These are phyloP conservation scores for Fusarium proliferatum DNA, from an alignment of 2,329 filamentous ascomycete species.

Conservation along the genomic window DNA sequence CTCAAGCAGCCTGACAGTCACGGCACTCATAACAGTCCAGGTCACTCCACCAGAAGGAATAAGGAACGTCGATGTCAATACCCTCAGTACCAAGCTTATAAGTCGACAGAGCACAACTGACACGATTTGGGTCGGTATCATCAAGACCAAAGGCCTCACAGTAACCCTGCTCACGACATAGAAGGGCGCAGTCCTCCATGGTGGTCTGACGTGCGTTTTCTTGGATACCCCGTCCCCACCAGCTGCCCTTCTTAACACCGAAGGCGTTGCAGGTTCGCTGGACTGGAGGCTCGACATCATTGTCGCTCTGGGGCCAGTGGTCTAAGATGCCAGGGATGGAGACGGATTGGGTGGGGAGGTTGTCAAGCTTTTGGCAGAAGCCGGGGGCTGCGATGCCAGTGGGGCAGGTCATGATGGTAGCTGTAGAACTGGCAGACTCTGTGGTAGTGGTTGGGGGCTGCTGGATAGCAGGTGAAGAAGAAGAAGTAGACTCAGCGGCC, in stretches of 20 bases:
- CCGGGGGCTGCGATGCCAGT: not conserved
- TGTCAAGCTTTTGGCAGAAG: not conserved
- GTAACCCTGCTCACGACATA: not conserved
- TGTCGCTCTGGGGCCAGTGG: slow-evolving; percentile 1
- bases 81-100: slow-evolving; percentile 16
- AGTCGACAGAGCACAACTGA: not conserved
- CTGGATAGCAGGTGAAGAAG: not conserved
- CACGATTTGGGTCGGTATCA: not conserved
- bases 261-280: slow-evolving; percentile 9
- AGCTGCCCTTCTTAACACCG: slow-evolving; percentile 1
- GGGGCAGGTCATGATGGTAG: not conserved
- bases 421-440: not conserved
- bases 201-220: not conserved
- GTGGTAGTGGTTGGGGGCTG: not conserved
- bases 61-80: not conserved
- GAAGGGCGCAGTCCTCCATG: slow-evolving; percentile 11
- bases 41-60: slow-evolving; percentile 16
- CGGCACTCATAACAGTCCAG: slow-evolving; percentile 15
- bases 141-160: slow-evolving; percentile 11
- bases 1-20: slow-evolving; percentile 1
- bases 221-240: not conserved
- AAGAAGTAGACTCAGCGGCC: not conserved
- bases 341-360: not conserved
- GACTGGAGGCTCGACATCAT: not conserved
- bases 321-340: not conserved